Evolutionary conservation across 139 green algal species (phyloP), one percentile per base, ranked within the genome.

Genomic region (Tetradesmus lagerheimii): DNA sequence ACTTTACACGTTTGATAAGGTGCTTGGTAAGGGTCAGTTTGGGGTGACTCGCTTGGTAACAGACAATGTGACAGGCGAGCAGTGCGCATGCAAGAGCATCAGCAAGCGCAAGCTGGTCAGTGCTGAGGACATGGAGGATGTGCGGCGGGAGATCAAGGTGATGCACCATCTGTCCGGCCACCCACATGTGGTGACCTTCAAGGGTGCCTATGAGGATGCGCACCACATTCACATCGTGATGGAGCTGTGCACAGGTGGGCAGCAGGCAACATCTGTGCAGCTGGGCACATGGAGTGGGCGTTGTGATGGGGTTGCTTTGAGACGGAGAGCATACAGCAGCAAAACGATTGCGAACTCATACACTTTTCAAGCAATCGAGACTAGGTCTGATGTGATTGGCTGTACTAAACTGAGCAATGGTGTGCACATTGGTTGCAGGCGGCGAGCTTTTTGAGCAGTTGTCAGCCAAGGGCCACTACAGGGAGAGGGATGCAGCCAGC

Each of bases 401-500:
- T 62, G 47, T 62, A n/a, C n/a, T n/a, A n/a, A n/a, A n/a, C n/a
- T n/a, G 12, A 62, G 71, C 71, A 79, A 35, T 20, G 43, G 38
- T 25, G 29, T 71, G 34, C 27, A 34, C 12, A 18, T 83, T 4
- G 18, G 27, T 35, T 95, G 94, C 91, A 12, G 98, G 98, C 25
- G 98, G 98, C 0, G 98, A 99, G 94, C 96, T 99, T 25, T 99
- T 99, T 93, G 98, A 99, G 91, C 88, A 95, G 25, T 98, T 99
- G 82, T 94, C 96, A 38, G 88, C 90, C 27, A 85, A 92, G 34
- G 96, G 96, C 11, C 93, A 98, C 84, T 98, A 97, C 90, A 95
- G 83, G 79, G 97, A 99, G 93, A 95, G 95, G 88, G 94, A 96
- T 76, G 97, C 97, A 47, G 97, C 97, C 1, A 67, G 80, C 9